Base-by-base conservation (phyloP, 163 green algal species). In the Chlamydomonas reinhardtii region DNA sequence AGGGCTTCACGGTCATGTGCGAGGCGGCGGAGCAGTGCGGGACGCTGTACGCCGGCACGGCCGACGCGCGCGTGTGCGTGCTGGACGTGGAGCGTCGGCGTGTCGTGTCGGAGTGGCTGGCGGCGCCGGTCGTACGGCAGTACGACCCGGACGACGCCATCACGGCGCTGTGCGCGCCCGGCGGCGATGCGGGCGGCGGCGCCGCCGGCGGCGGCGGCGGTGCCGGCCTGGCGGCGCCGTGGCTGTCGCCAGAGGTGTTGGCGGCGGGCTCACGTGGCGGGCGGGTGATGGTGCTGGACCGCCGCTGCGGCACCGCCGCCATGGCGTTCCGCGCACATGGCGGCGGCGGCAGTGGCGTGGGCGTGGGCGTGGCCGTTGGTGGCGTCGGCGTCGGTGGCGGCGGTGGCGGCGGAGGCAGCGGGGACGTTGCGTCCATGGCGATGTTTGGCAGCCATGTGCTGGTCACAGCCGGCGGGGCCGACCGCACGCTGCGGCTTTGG, bases 31-130 rank as follows among this genome's bases (percentile, higher is more conserved):
- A 78, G 27, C 69, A 86, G 62, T 34, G 52, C n/a, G 34, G 68
- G 35, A 12, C 43, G 69, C 54, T 79, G 34, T 86, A 76, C 17
- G 80, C 70, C 73, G 78, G 80, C 24, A 86, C 80, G 12, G 80
- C 80, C 17, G 80, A 86, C 27, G 80, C 80, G 24, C 70, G 70
- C 27, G 34, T 86, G 32, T 79, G 54, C 35, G 19, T 29, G 2
- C 32, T 86, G 9, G 80, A 86, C 80, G 14, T 86, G 6, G 80
- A 79, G 69, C 14, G 69, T 4, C 2, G 68, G 25, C 54, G 69
- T 14, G 52, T 86, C 3, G 80, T 79, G 0, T 52, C 80, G 8
- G 80, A 86, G 32, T 86, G 80, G 69, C 80, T 86, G 34, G 80
- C 80, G 25, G 48, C 78, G 66, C 43, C 78, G 14, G 48, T n/a